Base-by-base conservation (phyloP, 2,329 filamentous ascomycete species). In the Sclerotinia subarctica region DNA sequence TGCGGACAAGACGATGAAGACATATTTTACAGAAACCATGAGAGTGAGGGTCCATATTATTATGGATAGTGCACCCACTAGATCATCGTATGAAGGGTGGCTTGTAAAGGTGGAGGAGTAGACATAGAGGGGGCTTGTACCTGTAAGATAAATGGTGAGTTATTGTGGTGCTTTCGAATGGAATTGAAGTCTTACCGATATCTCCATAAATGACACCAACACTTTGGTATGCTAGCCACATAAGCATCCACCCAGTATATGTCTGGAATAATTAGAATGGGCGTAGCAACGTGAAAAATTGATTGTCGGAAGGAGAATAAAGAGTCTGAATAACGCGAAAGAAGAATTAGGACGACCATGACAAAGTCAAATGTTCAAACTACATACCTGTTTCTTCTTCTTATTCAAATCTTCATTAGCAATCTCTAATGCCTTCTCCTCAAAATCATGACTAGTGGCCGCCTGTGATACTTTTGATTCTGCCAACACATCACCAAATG, bases 1-100 rank as follows among this genome's bases (percentile, higher is more conserved):
- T 64, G 89, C 89, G 46, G 80, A 80, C 6, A 91, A 78, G 49
- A 91, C 84, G 74, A 91, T 85, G 70, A 89, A 80, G 51, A 88
- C 81, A 74, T 91, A 91, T 78, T 91, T 91, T 68, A 90, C 72
- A 0, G 87, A 90, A 47, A 91, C 88, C 78, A 91, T 89, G 69
- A 90, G 79, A 32, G 86, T 89, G 46, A 91, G 78, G 0, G 87
- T 85, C 89, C 88, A 91, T 57, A 91, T 84, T 70, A 91, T 86
- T 54, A 91, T 83, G 4, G 88, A 91, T 1, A 91, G 79, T 0
- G 86, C 88, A 58, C 88, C 86, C 57, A 90, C 80, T 3, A 91
- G 80, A 72, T 90, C 85, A 29, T 85, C 80, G 72, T 84, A 83
- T 8, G 78, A 81, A 0, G 88, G 88, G 21, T 82, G 78, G 3